Base-by-base conservation (phyloP, 768 basidiomycete species). In the Cyclocybe aegerita region DNA sequence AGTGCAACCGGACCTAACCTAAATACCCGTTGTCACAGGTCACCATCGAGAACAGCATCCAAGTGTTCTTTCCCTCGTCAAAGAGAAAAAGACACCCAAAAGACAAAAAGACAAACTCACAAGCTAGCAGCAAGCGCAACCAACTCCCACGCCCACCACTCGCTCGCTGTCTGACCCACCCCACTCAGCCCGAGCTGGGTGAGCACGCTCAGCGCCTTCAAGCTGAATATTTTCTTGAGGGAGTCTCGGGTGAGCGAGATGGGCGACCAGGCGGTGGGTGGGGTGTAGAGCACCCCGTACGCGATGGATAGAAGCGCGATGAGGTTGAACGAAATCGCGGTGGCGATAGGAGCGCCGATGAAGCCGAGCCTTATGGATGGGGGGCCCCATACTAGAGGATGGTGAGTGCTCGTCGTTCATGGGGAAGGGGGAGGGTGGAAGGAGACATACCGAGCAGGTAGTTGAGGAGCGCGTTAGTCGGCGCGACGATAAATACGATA, bases 141-240 rank as follows among this genome's bases (percentile, higher is more conserved):
- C 5, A 93, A 77, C 68, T 97, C 94, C 96, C 96, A 96, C 35
- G 88, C 86, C 93, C 95, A 98, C 96, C 95, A 98, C 67, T 97
- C 96, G 3, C 83, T 85, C 1, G 90, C 91, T 3, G 82, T 86
- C 65, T 93, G 92, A 0, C 84, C 87, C 15, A 92, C 82, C 8
- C 96, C 94, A 8, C 90, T 89, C 3, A 95, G 59, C 0, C 95
- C 92, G 0, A 98, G 76, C 38, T 80, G 82, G 4, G 86, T 73
- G 37, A 98, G 66, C 7, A 88, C 67, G 1, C 86, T 82, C 14
- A 93, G 76, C 23, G 23, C 23, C 23, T 23, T 23, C 23, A 23
- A 4, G 23, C 23, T 23, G 23, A 23, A 23, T 23, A 23, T 23
- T 23, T 23, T 23, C 23, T 23, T 23, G 3, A 23, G 23, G 23